Evolutionary conservation across 2,329 filamentous ascomycete genomes (phyloP), one percentile per base, ranked within the genome.

Genomic region (Phialophora macrospora): DNA sequence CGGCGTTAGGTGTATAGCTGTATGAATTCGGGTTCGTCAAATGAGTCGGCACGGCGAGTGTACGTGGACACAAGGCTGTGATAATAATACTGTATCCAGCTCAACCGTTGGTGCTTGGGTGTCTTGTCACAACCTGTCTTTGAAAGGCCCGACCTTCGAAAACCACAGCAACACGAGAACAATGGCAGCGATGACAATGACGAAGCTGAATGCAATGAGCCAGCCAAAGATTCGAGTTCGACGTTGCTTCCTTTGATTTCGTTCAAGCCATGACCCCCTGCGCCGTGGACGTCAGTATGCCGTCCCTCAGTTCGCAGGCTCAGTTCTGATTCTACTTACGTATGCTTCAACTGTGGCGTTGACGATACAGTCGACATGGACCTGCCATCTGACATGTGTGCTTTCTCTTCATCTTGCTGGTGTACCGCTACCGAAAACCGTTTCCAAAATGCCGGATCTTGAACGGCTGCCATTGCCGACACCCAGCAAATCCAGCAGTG

Each of bases 371-470:
- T 51, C 34, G 65, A 68, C 8, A 55, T 55, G 22, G 69, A 68
- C 44, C 54, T 49, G 38, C 61, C 46, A 22, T 70, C 64, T 48
- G 67, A 60, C 6, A 65, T 56, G 32, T 51, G 63, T 58, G 57
- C 62, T 56, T 74, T 68, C 69, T 83, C 80, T 71, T 86, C 85
- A 69, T 87, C 83, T 24, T 57, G 55, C 59, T 80, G 75, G 72
- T 86, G 85, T 1, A 86, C 83, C 44, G 85, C 85, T 58, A 79
- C 75, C 65, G 83, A 85, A 78, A 87, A 87, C 71, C 85, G 83
- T 63, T 81, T 81, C 85, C 85, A 88, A 77, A 87, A 88, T 56
- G 79, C 80, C 26, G 85, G 85, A 72, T 88, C 85, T 68, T 81
- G 81, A 64, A 84, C 79, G 54, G 79, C 77, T n/a, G 80, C 79